phyloP scores from a whole-genome alignment of 768 basidiomycete species.

The Boletellus emodensis region DNA sequence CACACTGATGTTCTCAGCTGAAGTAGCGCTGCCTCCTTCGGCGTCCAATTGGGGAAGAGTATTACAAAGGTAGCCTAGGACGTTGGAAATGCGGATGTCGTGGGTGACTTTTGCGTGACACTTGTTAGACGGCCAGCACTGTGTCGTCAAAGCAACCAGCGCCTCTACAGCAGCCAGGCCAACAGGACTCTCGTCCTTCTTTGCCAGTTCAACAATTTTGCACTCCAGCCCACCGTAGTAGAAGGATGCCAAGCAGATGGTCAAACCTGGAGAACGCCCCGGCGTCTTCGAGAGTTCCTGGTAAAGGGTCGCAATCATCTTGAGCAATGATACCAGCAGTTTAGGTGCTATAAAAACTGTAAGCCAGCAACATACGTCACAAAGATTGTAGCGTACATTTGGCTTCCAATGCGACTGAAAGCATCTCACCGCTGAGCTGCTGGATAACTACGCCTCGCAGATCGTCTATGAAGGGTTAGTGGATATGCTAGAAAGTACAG shows the following conservation, averaged over 20 bases:
- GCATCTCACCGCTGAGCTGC: background rate
- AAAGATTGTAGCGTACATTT: background rate
- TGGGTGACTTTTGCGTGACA: background rate
- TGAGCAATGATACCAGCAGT: slow-evolving; percentile 1
- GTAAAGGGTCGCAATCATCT: background rate
- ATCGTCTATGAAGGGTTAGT: background rate
- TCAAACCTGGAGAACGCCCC: no score
- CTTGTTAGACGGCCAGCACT: background rate
- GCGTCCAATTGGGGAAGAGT: slow-evolving; percentile 4
- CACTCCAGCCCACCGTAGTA: background rate
- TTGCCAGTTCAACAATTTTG: background rate
- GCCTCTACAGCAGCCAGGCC: slow-evolving; percentile 7
- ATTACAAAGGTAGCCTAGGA: slow-evolving; percentile 3
- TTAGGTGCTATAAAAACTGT: background rate
- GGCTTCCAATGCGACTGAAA: background rate
- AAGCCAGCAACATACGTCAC: background rate
- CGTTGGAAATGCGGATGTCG: background rate
- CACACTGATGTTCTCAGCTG: background rate
- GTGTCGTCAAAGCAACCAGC: background rate
- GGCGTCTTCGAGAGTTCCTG: background rate
- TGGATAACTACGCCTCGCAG: background rate
- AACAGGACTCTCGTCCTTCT: background rate
- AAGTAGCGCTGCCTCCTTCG: background rate
- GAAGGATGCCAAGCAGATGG: background rate
- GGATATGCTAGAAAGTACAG: no score